Base-by-base conservation (phyloP, 805 yeast species). In the Teunomyces atbi region DNA sequence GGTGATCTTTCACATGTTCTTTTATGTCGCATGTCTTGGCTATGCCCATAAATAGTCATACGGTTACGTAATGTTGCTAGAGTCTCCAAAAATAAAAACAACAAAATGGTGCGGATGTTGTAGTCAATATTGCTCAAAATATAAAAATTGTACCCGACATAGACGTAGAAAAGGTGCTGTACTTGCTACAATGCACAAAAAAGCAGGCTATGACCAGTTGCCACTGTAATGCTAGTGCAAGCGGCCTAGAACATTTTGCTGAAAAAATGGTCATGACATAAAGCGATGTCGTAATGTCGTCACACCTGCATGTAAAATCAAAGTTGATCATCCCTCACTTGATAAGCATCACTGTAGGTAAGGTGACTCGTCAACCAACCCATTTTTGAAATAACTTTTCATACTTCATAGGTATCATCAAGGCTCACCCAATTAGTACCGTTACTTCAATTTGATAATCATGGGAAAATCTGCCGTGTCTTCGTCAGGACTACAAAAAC, bases 381-480 rank as follows among this genome's bases (percentile, higher is more conserved):
- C 15, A 30, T 13, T 30, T 30, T 15, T 30, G 6, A 23, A 23
- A 13, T 30, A 30, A 30, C 16, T 30, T 30, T 30, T 16, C 33
- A 15, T 15, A 15, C 33, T 30, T 30, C n/a, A 30, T 15, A 30
- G 33, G 33, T 6, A 30, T 7, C 33, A 13, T 30, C 19, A n/a
- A 16, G 30, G 32, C 32, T 12, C 42, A 23, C 15, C 30, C 33
- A 26, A 16, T 16, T 26, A 19, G 19, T 20, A n/a, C 36, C 20
- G 13, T 21, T 12, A 13, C 8, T 7, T 26, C 13, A 8, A 12
- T 29, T 29, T n/a, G 27, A 28, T 28, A 10, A 29, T 6, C 29
- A 40, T 40, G 42, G 35, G 33, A 16, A 40, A 40, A 32, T 40
- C 42, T 15, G 42, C 42, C 10, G 34, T 40, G 26, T 40, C 42